Conservation (phyloP, 768 basidiomycete species). For the Naganishia vishniacii region DNA sequence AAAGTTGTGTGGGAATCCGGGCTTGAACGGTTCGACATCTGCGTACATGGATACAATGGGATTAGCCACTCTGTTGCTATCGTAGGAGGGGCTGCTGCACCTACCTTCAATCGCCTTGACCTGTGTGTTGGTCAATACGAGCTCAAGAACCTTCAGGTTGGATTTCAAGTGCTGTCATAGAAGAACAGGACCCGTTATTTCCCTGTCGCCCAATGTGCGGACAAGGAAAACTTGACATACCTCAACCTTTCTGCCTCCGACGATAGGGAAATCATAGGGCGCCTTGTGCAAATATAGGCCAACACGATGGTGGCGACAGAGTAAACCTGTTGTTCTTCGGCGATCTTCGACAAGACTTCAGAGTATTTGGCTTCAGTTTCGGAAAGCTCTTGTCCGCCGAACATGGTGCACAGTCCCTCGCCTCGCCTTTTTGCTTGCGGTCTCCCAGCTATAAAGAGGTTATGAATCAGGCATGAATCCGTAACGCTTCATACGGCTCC, state of each 20-base stretch:
- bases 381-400: not conserved
- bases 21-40: slow-evolving; percentile 22
- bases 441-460: slow-evolving; percentile 10
- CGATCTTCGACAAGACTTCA: slow-evolving; percentile 1
- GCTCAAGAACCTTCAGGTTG: slow-evolving; percentile 30
- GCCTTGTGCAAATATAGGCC: slow-evolving; percentile 22
- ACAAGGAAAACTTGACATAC: not conserved
- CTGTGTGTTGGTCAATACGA: slow-evolving; percentile 35
- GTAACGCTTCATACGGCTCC: too few relatives aligned
- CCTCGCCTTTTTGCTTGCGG: not conserved
- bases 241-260: slow-evolving; percentile 23
- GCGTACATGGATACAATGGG: not conserved
- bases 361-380: slow-evolving; percentile 17
- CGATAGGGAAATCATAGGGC: slow-evolving; percentile 23
- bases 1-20: slow-evolving; percentile 24
- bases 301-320: slow-evolving; percentile 12
- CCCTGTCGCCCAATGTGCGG: too few relatives aligned
- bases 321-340: not conserved
- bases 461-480: not conserved
- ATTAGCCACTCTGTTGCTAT: not conserved
- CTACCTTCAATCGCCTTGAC: slow-evolving; percentile 37
- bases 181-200: not conserved
- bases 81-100: not conserved
- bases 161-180: slow-evolving; percentile 33
- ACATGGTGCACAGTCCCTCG: slow-evolving; percentile 4